Evolutionary conservation across 768 basidiomycete genomes (phyloP), one percentile per base, ranked within the genome.

Genomic region (Ramaria sp.): DNA sequence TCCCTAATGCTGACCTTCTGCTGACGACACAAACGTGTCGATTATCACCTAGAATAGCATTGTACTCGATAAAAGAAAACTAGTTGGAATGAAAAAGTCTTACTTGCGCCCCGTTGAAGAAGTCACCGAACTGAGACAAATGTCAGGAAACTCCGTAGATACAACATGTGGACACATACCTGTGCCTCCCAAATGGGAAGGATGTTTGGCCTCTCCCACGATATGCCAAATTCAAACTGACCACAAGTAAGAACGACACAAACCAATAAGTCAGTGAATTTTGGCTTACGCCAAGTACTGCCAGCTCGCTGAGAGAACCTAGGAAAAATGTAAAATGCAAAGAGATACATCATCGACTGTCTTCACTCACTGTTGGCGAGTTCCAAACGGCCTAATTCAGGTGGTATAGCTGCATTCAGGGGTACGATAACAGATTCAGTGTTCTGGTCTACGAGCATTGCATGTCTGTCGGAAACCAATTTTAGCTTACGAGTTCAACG

Each of bases 141-240:
- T 3, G 20, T 25, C 2, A 34, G 58, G 52, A 1, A 47, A 30
- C 3, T 22, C 12, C 20, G 20, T 20, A 32, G 13, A 20, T 50
- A 16, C 13, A 13, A 50, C 13, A 28, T 25, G 37, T 20, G 6
- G 30, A 39, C 45, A 57, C 69, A 25, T 58, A 82, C 84, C 73
- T 94, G 92, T 0, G 90, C 90, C 65, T 96, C 92, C 91, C 92
- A 94, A 34, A 95, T 88, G 0, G 88, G 81, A 50, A 94, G 69
- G 20, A 93, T 65, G 58, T 81, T 77, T 0, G 91, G 92, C 22
- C 80, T 71, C 66, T 92, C 89, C 89, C 90, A 93, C 61, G 87
- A 90, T 45, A 86, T 76, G 0, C 93, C 93, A 59, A 89, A 90
- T 63, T 95, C 93, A 57, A 94, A 96, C 78, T 91, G 6, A 25